phyloP scores from a whole-genome alignment of 2,329 filamentous ascomycete species.

The Xylaria sp. region DNA sequence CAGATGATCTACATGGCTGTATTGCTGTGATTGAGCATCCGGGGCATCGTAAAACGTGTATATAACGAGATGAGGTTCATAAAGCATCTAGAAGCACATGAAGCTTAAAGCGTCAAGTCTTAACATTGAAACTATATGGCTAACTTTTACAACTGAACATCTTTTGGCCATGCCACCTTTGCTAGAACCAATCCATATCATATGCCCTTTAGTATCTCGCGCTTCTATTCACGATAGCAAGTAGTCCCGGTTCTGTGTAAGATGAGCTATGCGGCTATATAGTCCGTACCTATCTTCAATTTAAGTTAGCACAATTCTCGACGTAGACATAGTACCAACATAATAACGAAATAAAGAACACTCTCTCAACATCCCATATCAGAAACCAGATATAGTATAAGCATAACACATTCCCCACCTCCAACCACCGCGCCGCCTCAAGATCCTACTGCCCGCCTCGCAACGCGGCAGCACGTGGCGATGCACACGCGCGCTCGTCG shows the following conservation, averaged over 20 bases:
- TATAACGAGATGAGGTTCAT: not conserved
- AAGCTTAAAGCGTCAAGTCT: not conserved
- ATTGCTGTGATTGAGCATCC: not conserved
- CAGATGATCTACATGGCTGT: not conserved
- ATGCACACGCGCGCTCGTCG: conserved; percentile 49
- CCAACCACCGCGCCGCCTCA: conserved; percentile 40
- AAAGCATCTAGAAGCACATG: not conserved
- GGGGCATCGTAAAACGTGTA: not conserved
- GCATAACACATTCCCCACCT: conserved; percentile 51
- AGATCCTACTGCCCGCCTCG: conserved; percentile 38
- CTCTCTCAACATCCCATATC: conserved; percentile 32
- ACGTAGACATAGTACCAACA: not conserved
- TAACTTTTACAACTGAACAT: not conserved
- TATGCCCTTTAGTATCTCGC: not conserved
- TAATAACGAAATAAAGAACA: conserved; percentile 9
- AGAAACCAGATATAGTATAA: conserved; percentile 45
- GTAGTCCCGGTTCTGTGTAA: not conserved
- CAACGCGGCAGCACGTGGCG: conserved; percentile 50
- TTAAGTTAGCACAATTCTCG: conserved; percentile 12
- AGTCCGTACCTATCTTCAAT: not conserved
- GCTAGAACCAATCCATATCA: not conserved
- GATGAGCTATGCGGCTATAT: not conserved
- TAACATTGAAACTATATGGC: not conserved
- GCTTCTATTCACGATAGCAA: not conserved
- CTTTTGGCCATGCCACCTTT: not conserved